Base-by-base conservation (phyloP, 2,329 filamentous ascomycete genomes). In the Cordyceps cicadae region DNA sequence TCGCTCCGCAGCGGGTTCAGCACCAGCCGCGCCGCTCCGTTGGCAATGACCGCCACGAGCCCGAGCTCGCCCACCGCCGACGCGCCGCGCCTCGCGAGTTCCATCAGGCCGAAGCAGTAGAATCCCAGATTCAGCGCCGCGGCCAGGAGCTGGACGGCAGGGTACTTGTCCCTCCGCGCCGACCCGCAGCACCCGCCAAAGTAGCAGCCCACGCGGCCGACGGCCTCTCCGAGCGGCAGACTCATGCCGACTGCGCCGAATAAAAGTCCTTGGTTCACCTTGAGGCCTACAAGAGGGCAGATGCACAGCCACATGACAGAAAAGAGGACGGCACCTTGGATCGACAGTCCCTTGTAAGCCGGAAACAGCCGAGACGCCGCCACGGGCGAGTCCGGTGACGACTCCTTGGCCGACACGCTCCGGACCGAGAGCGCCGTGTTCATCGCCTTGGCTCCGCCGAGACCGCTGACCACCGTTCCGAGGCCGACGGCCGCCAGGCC, bases 141-240 rank as follows among this genome's bases (percentile, higher is more conserved):
- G 1, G 61, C 32, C 17, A 62, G 37, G 3, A 60, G 37, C n/a
- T 60, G 61, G 17, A 62, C 15, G 3, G 19, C 19, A 2, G 56
- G 61, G n/a, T 56, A 43, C 17, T 49, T 32, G 26, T 55, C 37
- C 12, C 15, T 21, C 7, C 50, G 43, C 26, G 17, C 15, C 5
- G 61, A 37, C 29, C 55, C 45, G 15, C 61, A 62, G 39, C 61
- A 62, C 24, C 61, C 61, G 11, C 49, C 61, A 60, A 60, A 51
- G 21, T 55, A 60, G 51, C 61, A 62, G 15, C 61, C 61, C 15
- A 60, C 21, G 3, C 61, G 61, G 12, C 61, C 61, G 32, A 62
- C 14, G 3, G 51, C 61, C 52, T 62, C 61, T 14, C 61, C 61
- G 5, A 60, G 11, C 1, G 52, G 45, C 3, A 62, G 51, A 21